Percentiles rank a stretch among this genome's conserved stretches.
phyloP scores from a whole-genome alignment of 2,329 filamentous ascomycete species.

The Trichoderma sp. region DNA sequence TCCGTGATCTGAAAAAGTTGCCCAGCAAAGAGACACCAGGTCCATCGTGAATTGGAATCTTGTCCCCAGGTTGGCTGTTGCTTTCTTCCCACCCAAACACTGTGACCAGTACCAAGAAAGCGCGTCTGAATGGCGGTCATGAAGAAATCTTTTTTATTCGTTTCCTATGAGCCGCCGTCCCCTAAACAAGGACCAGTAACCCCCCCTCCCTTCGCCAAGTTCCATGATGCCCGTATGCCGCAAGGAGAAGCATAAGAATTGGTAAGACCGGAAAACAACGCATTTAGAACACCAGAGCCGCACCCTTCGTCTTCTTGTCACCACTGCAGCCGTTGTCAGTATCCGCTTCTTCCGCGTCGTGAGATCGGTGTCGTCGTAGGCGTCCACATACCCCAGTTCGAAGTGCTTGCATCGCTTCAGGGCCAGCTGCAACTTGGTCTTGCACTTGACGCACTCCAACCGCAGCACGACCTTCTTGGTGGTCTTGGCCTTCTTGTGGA shows the following conservation, averaged over 20 bases:
- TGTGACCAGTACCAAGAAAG: constrained; percentile 13
- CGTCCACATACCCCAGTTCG: constrained; percentile 83
- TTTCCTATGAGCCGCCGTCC: constrained; percentile 49
- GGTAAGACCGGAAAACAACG: constrained; percentile 50
- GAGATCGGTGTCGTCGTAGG: background rate
- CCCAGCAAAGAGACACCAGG: constrained; percentile 21
- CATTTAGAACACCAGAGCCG: constrained; percentile 97
- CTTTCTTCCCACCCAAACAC: constrained; percentile 17
- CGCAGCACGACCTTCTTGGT: constrained; percentile 99
- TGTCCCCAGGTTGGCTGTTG: background rate
- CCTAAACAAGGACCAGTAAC: constrained; percentile 48
- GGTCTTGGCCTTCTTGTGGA: constrained; percentile 99
- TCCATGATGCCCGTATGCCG: constrained; percentile 52
- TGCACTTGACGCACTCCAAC: constrained; percentile 96
- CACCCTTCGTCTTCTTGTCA: constrained; percentile 99
- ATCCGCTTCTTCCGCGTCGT: background rate
- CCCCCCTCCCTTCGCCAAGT: constrained; percentile 50
- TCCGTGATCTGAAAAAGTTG: background rate
- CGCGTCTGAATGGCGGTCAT: constrained; percentile 22
- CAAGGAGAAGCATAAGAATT: constrained; percentile 49
- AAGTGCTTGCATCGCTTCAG: constrained; percentile 99
- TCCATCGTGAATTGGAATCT: constrained; percentile 13
- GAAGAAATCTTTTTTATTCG: constrained; percentile 41
- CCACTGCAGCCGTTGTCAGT: constrained; percentile 67
- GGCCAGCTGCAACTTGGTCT: constrained; percentile 96